These are phyloP conservation scores for Triticum urartu DNA, from an alignment of 176 grass and related monocot species.

Conservation along the genomic window DNA sequence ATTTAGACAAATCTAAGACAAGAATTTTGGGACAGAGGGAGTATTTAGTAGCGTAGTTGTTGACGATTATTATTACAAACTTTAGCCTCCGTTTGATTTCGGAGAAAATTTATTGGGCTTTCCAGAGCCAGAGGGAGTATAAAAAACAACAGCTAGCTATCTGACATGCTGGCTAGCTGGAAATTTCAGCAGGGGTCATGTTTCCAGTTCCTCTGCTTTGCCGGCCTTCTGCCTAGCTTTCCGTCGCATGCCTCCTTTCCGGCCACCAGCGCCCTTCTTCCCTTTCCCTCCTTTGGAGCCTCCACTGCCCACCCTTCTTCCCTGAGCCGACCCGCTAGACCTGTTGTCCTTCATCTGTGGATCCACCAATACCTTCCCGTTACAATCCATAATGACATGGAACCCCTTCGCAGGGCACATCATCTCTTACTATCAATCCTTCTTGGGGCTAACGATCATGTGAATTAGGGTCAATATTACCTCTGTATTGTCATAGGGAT, in stretches of 20 bases:
- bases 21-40: no score
- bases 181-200: background rate
- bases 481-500: conserved; percentile 63
- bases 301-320: background rate
- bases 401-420: conserved; percentile 50
- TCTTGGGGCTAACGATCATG: background rate
- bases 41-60: no score
- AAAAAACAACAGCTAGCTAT: background rate
- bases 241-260: background rate
- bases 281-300: background rate
- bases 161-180: no score
- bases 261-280: background rate
- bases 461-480: conserved; percentile 25
- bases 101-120: no score
- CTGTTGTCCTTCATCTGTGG: background rate
- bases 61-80: no score
- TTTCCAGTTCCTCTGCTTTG: background rate
- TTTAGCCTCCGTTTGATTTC: no score
- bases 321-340: background rate
- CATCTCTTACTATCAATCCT: background rate
- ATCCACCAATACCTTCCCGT: background rate
- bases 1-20: no score
- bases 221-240: background rate
- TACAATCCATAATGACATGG: conserved; percentile 24
- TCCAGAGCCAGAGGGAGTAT: background rate